phyloP scores from a whole-genome alignment of 2,329 filamentous ascomycete genomes.

The Penicillium polonicum region DNA sequence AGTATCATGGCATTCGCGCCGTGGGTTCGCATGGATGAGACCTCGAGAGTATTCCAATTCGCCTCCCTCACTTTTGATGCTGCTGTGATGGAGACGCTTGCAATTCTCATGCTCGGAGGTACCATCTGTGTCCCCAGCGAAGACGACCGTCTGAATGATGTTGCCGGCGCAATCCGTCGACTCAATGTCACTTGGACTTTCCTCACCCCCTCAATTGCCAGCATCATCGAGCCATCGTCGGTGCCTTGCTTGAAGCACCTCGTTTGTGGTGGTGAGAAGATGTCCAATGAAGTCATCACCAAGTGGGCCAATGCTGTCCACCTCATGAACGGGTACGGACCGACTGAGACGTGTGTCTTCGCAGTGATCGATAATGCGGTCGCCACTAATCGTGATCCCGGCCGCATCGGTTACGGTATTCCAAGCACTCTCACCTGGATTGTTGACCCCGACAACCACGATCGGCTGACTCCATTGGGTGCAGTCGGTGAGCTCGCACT shows the following conservation, averaged over 20 bases:
- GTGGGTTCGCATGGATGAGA: conserved; percentile 24
- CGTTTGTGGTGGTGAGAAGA: conserved; percentile 53
- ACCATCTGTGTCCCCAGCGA: conserved; percentile 50
- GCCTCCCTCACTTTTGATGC: conserved; percentile 49
- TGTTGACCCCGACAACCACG: conserved; percentile 34
- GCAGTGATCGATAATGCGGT: conserved; percentile 32
- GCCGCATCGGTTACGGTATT: conserved; percentile 30
- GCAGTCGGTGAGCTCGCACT: conserved; percentile 38
- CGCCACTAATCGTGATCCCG: conserved; percentile 25
- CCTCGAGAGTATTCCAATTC: conserved; percentile 43
- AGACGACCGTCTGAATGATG: conserved; percentile 49
- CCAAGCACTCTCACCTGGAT: conserved; percentile 35
- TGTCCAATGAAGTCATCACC: conserved; percentile 69
- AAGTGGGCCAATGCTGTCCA: conserved; percentile 59
- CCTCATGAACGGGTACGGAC: conserved; percentile 42
- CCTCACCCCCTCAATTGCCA: conserved; percentile 48
- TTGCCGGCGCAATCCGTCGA: conserved; percentile 47
- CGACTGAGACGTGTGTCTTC: conserved; percentile 38
- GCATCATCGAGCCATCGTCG: conserved; percentile 41
- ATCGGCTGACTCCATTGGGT: conserved; percentile 39
- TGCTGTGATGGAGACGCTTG: conserved; percentile 42
- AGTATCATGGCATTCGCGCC: conserved; percentile 34
- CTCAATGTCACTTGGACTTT: conserved; percentile 52
- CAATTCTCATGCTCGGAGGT: conserved; percentile 44
- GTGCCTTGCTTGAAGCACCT: conserved; percentile 46